These are phyloP conservation scores for Globisporangium uncinulatum DNA, from an alignment of 352 stramenopile species.

Conservation along the genomic window DNA sequence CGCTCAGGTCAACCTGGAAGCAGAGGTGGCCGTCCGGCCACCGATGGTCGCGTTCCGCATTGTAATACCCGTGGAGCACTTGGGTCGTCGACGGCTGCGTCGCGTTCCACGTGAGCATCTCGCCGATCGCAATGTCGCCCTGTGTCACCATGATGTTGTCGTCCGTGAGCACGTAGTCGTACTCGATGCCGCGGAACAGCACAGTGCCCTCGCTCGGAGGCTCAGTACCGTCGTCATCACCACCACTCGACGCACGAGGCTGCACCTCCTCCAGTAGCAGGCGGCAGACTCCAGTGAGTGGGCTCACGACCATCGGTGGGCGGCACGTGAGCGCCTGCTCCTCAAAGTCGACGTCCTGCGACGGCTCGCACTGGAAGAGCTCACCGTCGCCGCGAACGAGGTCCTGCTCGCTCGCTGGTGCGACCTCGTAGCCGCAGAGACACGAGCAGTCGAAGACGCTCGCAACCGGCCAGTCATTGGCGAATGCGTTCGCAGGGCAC, in stretches of 20 bases:
- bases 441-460: slow-evolving; percentile 36
- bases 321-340: slow-evolving; percentile 38
- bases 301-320: slow-evolving; percentile 33
- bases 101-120: slow-evolving; percentile 34
- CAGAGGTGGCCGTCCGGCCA: slow-evolving; percentile 61
- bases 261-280: slow-evolving; percentile 57
- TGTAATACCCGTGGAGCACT: slow-evolving; percentile 76
- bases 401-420: slow-evolving; percentile 22
- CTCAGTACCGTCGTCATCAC: slow-evolving; percentile 1
- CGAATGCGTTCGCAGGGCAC: slow-evolving; percentile 43
- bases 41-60: slow-evolving; percentile 66
- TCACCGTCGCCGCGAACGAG: slow-evolving; percentile 23
- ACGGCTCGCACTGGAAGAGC: slow-evolving; percentile 32
- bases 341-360: slow-evolving; percentile 19
- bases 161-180: slow-evolving; percentile 73
- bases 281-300: slow-evolving; percentile 51
- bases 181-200: slow-evolving; percentile 75
- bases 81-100: slow-evolving; percentile 13
- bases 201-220: slow-evolving; percentile 23
- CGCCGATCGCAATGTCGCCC: slow-evolving; percentile 67
- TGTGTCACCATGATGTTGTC: slow-evolving; percentile 75
- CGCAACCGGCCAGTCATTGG: slow-evolving; percentile 41
- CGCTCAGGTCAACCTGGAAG: slow-evolving; percentile 53
- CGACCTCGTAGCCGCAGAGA: slow-evolving; percentile 37
- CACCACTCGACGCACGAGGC: not conserved